Conservation (phyloP, 2,329 filamentous ascomycete species). For the Aureobasidium pullulans region DNA sequence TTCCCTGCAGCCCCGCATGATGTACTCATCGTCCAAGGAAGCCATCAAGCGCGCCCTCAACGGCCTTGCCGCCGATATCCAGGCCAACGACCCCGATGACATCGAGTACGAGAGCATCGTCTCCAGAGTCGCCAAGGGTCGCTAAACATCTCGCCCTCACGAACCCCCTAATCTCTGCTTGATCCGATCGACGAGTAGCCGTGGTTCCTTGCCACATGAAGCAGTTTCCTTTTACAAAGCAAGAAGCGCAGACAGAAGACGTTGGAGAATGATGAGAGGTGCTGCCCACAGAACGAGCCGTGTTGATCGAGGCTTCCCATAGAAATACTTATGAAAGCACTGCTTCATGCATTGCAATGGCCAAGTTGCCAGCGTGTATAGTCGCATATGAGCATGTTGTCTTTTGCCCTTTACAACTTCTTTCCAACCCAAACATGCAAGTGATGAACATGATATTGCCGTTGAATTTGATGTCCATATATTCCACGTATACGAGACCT, state of each 20-base stretch:
- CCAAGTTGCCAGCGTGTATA: constrained; percentile 4
- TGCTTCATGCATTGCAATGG: constrained; percentile 13
- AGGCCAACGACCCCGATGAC: constrained; percentile 78
- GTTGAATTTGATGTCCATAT: background rate
- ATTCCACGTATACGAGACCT: background rate
- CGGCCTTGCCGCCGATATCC: constrained; percentile 67
- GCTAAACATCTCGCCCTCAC: constrained; percentile 18
- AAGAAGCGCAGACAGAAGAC: constrained; percentile 6
- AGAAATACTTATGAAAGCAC: constrained; percentile 13
- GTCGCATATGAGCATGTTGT: constrained; percentile 10
- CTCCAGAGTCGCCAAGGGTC: constrained; percentile 43
- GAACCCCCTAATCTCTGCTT: background rate
- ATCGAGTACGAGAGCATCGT: constrained; percentile 70
- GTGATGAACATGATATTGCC: background rate
- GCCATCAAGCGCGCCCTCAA: constrained; percentile 72
- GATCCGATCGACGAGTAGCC: background rate
- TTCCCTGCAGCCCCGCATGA: constrained; percentile 60
- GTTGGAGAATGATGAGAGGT: background rate
- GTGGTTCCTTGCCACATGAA: background rate
- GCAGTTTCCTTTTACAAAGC: background rate
- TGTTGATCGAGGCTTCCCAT: constrained; percentile 11
- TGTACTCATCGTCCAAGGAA: constrained; percentile 84
- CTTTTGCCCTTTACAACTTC: background rate
- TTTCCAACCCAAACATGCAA: background rate
- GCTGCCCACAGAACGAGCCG: background rate